These are phyloP conservation scores for Trichosporon sp. DNA, from an alignment of 1,284 basidiomycete species.

Conservation along the genomic window DNA sequence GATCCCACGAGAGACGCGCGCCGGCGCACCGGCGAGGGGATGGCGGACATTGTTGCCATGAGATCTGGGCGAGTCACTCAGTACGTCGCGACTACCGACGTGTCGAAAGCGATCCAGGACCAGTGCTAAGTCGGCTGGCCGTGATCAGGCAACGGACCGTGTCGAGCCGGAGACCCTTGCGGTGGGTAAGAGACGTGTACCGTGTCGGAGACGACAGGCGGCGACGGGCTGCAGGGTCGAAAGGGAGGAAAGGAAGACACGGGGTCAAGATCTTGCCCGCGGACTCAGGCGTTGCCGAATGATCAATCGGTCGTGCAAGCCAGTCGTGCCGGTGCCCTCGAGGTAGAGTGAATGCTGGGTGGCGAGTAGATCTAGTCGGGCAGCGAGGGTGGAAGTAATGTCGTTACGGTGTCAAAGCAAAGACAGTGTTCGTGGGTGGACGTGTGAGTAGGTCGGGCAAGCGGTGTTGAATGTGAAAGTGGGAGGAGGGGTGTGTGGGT, in stretches of 20 bases:
- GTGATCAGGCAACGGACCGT: slow-evolving; percentile 7
- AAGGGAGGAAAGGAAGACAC: not conserved
- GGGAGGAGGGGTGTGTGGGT: not conserved
- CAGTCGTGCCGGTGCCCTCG: slow-evolving; percentile 10
- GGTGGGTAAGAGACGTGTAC: not conserved
- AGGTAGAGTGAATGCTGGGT: not conserved
- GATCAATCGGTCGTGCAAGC: not conserved
- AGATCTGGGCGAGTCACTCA: not conserved
- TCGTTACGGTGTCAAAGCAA: slow-evolving; percentile 14
- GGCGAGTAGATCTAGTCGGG: slow-evolving; percentile 1
- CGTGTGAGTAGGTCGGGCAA: not conserved
- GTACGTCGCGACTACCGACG: slow-evolving; percentile 2
- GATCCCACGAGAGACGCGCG: slow-evolving; percentile 34
- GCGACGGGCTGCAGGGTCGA: not conserved
- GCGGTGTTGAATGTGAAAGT: slow-evolving; percentile 10
- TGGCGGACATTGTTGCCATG: slow-evolving; percentile 22
- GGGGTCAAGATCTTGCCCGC: not conserved
- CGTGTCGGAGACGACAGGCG: not conserved
- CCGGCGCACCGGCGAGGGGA: slow-evolving; percentile 27
- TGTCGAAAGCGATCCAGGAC: slow-evolving; percentile 7
- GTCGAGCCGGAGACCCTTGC: not conserved
- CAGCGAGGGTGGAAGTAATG: not conserved
- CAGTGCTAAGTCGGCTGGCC: not conserved
- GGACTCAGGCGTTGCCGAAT: slow-evolving; percentile 8
- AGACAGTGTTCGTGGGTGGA: slow-evolving; percentile 12